A percentile compares a stretch with the other conserved stretches of the same genome.
phyloP scores from a whole-genome alignment of 345 rosid genomes.

The Eucalyptus decipiens region DNA sequence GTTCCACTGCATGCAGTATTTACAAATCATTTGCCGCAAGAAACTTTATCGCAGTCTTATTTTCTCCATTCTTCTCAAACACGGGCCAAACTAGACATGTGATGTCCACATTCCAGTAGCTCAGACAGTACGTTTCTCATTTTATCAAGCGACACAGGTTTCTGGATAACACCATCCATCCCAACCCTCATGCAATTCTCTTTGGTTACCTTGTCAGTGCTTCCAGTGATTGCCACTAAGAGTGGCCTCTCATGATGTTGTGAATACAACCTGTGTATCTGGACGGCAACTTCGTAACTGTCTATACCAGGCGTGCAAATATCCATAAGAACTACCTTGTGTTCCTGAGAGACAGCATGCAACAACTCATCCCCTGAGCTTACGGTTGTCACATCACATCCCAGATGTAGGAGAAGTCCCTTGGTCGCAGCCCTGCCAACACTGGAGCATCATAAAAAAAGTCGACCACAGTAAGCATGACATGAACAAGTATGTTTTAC shows the following conservation, averaged over 20 bases:
- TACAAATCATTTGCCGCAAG: background rate
- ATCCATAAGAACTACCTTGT: slow-evolving; percentile 82
- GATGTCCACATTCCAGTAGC: slow-evolving; percentile 53
- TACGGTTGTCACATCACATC: slow-evolving; percentile 76
- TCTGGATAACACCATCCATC: slow-evolving; percentile 62
- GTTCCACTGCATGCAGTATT: background rate
- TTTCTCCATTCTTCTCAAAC: slow-evolving; percentile 11
- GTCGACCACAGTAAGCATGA: background rate
- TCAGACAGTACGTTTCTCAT: slow-evolving; percentile 67
- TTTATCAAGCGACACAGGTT: slow-evolving; percentile 78
- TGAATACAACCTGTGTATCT: slow-evolving; percentile 51
- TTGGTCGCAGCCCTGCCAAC: slow-evolving; percentile 79
- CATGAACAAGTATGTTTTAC: background rate
- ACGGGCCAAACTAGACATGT: background rate
- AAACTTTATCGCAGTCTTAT: background rate
- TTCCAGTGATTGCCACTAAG: slow-evolving; percentile 74
- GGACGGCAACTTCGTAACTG: slow-evolving; percentile 50
- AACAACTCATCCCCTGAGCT: slow-evolving; percentile 71
- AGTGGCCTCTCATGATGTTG: slow-evolving; percentile 68
- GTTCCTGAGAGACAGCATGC: slow-evolving; percentile 45
- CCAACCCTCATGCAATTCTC: slow-evolving; percentile 85
- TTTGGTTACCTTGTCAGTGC: slow-evolving; percentile 52
- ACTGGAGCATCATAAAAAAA: slow-evolving; percentile 16
- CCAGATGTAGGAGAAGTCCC: slow-evolving; percentile 79
- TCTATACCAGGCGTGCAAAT: slow-evolving; percentile 40